Evolutionary conservation across 1,139 yeast species (phyloP), one percentile per base, ranked within the genome.

Genomic region (Groenewaldozyma auringiensis): DNA sequence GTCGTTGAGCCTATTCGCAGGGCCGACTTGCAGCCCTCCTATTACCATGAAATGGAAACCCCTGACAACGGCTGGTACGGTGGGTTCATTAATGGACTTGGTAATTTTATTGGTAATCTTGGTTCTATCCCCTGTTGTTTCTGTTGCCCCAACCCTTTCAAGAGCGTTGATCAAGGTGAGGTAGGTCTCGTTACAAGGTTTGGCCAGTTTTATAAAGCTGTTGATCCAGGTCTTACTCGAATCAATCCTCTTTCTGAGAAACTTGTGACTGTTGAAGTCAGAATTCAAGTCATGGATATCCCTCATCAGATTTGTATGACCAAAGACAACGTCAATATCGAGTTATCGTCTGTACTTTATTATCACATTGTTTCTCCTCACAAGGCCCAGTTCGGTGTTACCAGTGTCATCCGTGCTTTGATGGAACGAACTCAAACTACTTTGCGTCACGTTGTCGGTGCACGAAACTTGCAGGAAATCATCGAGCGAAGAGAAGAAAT

Each of bases 401-500:
- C 70, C 36, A 66, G 78, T 57, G 77, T 81, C 50, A 71, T 72
- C 52, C 67, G 65, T 35, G 84, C 88, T n/a, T 72, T 82, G 48
- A 65, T 71, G 49, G 88, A 81, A 62, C 72, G 88, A 62, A 81
- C 88, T 3, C 86, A 81, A 63, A 82, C 87, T 40, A 82, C 89
- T 2, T 68, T 82, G 56, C 73, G 89, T 61, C 86, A 81, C 56
- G 88, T 82, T 11, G 75, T 81, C 50, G 89, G 89, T 53, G 72
- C 82, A 35, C 68, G 86, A 46, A 69, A 70, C 17, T 69, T 82
- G 56, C 89, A 82, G 64, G 88, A 82, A 57, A 83, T 81, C 41
- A 82, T 82, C 56, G 88, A 82, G 59, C 78, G 82, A 60, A 69
- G 89, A 53, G 88, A 81, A 56, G 85, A 81, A 62, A 75, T 82